A percentile compares a stretch with the other conserved stretches of the same genome.
Conservation (phyloP, 768 basidiomycete species). For the Rubroboletus pulcherrimus region DNA sequence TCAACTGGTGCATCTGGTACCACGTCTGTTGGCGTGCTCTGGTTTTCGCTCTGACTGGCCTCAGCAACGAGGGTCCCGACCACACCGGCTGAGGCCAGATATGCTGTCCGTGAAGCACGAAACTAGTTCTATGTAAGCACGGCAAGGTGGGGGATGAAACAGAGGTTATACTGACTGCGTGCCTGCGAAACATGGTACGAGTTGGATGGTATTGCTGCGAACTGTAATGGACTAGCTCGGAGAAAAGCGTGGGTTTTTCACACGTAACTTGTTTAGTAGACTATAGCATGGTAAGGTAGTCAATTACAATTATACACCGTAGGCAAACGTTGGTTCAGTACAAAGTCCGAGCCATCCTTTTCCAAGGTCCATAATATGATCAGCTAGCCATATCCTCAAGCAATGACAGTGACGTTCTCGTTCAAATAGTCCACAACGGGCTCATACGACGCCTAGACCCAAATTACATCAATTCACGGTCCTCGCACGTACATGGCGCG, state of each 20-base stretch:
- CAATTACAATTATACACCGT: background rate
- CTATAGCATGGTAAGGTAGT: background rate
- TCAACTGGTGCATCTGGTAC: background rate
- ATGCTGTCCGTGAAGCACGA: slow-evolving; percentile 25
- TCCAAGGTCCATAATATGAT: background rate
- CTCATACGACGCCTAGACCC: slow-evolving; percentile 4
- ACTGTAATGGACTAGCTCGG: background rate
- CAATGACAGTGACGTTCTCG: slow-evolving; percentile 15
- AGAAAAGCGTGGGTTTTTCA: slow-evolving; percentile 13
- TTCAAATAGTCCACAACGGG: slow-evolving; percentile 24
- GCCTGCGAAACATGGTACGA: slow-evolving; percentile 23
- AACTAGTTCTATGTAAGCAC: slow-evolving; percentile 8
- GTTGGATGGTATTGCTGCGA: background rate
- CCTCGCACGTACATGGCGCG: background rate
- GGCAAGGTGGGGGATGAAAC: background rate
- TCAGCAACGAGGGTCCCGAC: slow-evolving; percentile 18
- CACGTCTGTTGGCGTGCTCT: background rate
- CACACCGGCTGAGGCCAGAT: slow-evolving; percentile 16
- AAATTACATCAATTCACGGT: background rate
- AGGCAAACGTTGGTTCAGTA: background rate
- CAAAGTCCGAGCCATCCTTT: background rate
- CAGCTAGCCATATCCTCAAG: background rate
- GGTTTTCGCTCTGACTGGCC: slow-evolving; percentile 3
- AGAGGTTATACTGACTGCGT: slow-evolving; percentile 15
- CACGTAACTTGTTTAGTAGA: background rate